A percentile compares a stretch with the other conserved stretches of the same genome.
phyloP scores from a whole-genome alignment of 2,329 filamentous ascomycete species.

The Erysiphe neolycopersici region DNA sequence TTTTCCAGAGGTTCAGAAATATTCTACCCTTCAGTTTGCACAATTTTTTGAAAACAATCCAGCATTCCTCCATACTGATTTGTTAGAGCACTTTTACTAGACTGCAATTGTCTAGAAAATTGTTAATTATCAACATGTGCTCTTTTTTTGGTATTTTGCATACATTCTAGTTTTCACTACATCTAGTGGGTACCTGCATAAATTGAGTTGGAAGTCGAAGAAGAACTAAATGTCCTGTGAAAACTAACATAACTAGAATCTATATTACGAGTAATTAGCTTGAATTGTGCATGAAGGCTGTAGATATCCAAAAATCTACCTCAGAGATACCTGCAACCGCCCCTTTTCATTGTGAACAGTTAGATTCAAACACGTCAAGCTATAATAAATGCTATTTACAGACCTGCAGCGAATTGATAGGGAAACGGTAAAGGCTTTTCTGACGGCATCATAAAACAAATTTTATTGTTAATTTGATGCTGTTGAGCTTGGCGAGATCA shows the following conservation, averaged over 20 bases:
- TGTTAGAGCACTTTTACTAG: slow-evolving; percentile 40
- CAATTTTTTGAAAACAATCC: slow-evolving; percentile 94
- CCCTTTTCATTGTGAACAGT: slow-evolving; percentile 22
- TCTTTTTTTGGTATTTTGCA: slow-evolving; percentile 15
- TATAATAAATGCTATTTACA: slow-evolving; percentile 13
- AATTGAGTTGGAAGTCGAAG: slow-evolving; percentile 2
- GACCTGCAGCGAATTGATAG: slow-evolving; percentile 87
- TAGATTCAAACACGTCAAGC: slow-evolving; percentile 5
- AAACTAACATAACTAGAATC: slow-evolving; percentile 63
- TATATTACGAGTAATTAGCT: slow-evolving; percentile 15
- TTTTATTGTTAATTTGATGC: too few relatives aligned
- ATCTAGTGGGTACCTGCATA: slow-evolving; percentile 78
- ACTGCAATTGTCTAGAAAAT: slow-evolving; percentile 55
- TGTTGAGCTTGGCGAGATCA: too few relatives aligned
- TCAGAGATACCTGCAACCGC: slow-evolving; percentile 96
- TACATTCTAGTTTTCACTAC: slow-evolving; percentile 96
- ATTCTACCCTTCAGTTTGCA: slow-evolving; percentile 69
- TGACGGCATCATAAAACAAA: background rate
- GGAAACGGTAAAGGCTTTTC: slow-evolving; percentile 59
- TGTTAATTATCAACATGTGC: background rate
- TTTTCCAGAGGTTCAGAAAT: background rate
- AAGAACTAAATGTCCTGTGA: background rate
- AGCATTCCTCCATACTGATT: slow-evolving; percentile 93
- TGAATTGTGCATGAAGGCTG: background rate
- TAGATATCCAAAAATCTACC: slow-evolving; percentile 26